Percentiles rank a stretch among this genome's conserved stretches.
phyloP scores from a whole-genome alignment of 345 rosid genomes.

The Pseudoturritis turrita region DNA sequence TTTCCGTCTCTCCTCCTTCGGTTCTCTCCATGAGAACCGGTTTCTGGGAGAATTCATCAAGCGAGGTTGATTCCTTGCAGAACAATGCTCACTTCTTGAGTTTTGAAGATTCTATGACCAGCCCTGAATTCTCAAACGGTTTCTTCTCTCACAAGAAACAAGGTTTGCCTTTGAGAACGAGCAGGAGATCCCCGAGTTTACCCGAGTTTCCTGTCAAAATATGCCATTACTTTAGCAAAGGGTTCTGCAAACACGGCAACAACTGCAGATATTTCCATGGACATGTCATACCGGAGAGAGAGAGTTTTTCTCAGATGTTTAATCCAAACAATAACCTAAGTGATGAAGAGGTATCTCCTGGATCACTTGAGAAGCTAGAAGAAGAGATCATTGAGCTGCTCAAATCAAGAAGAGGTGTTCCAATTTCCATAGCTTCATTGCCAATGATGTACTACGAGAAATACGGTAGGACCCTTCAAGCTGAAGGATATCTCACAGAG shows the following conservation, averaged over 20 bases:
- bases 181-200: constrained; percentile 73
- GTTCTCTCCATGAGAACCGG: constrained; percentile 30
- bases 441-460: constrained; percentile 87
- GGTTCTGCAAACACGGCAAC: constrained; percentile 84
- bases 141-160: constrained; percentile 44
- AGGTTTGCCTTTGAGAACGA: constrained; percentile 42
- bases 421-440: constrained; percentile 90
- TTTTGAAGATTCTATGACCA: constrained; percentile 22
- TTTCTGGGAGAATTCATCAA: constrained; percentile 50
- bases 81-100: constrained; percentile 41
- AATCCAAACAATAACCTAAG: constrained; percentile 34
- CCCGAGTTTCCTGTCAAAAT: constrained; percentile 78
- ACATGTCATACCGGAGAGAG: constrained; percentile 36
- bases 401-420: constrained; percentile 75
- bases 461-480: constrained; percentile 82
- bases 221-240: constrained; percentile 84
- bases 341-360: constrained; percentile 62
- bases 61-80: constrained; percentile 35
- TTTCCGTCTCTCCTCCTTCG: constrained; percentile 9
- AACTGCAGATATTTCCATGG: constrained; percentile 86
- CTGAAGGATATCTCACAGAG: constrained; percentile 95
- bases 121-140: constrained; percentile 44
- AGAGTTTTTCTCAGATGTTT: constrained; percentile 50
- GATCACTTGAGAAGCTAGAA: constrained; percentile 78
- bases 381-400: constrained; percentile 75